Base-by-base conservation (phyloP, 306 rosid genomes). In the Glycine latifolia region DNA sequence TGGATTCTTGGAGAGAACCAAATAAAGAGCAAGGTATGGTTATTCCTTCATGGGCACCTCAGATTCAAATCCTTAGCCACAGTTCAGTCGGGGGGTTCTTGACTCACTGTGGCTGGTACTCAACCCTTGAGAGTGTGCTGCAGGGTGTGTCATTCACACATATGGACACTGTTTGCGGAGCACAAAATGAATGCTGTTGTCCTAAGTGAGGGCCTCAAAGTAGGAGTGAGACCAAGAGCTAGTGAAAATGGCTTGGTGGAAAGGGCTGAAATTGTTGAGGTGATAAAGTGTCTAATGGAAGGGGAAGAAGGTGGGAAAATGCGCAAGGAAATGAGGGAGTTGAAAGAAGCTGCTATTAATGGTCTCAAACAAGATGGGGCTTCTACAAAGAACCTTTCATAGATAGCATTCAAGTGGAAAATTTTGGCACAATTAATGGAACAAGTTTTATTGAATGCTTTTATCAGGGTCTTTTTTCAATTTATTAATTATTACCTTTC, bases 171-270 rank as follows among this genome's bases (percentile, higher is more conserved):
- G 17, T 63, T 2, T 63, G 17, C 69, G 0, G 47, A 63, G 47
- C 69, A 63, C 20, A 63, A 6, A 13, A 63, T 63, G 69, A 63
- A 63, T 35, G 17, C 47, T 0, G 17, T 63, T 63, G 10, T 63
- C 47, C 6, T 63, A 5, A 5, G 47, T 63, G 47, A 63, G 20
- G 43, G 69, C 10, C 11, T 35, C 11, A 63, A 63, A 63, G 69
- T 63, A 10, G 47, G 69, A 35, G 69, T 63, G 47, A 63, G 69
- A 20, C 47, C 69, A 6, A 6, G 8, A 8, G 69, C 0, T 1
- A 13, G 14, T 63, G 69, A 63, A 63, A 35, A 63, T 5, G 69
- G 69, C 10, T 62, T 62, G 46, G 68, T 62, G 46, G 68, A 62
- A 2, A 62, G 46, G 2, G 68, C 0, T 0, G 68, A 33, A 12